phyloP scores from a whole-genome alignment of 2,329 filamentous ascomycete species.

The Pyricularia grisea region DNA sequence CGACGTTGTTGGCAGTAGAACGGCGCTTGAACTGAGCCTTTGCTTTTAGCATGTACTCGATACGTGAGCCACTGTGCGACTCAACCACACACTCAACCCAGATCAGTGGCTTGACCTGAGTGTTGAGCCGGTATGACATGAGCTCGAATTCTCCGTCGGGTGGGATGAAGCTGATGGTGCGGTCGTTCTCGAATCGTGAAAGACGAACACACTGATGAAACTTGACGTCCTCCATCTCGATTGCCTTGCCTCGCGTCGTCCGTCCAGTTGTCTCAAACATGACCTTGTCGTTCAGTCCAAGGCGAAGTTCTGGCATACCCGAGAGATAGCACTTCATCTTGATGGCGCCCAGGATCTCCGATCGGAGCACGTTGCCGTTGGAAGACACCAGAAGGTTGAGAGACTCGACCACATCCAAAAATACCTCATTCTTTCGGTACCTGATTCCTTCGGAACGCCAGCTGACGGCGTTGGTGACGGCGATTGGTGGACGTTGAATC shows the following conservation, averaged over 20 bases:
- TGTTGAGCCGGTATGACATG: slow-evolving; percentile 98
- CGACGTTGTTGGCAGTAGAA: slow-evolving; percentile 96
- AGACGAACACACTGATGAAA: slow-evolving; percentile 97
- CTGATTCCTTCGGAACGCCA: slow-evolving; percentile 97
- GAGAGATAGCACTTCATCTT: slow-evolving; percentile 99
- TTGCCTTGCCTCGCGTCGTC: slow-evolving; percentile 88
- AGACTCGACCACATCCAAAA: slow-evolving; percentile 93
- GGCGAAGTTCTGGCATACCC: slow-evolving; percentile 90
- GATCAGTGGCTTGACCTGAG: slow-evolving; percentile 94
- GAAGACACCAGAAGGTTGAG: slow-evolving; percentile 91
- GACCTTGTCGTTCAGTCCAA: slow-evolving; percentile 96
- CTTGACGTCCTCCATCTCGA: slow-evolving; percentile 99
- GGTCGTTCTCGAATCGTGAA: slow-evolving; percentile 94
- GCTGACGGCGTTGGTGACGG: slow-evolving; percentile 94
- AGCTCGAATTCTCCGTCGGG: slow-evolving; percentile 98
- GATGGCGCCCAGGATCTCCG: slow-evolving; percentile 91
- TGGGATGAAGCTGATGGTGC: slow-evolving; percentile 97
- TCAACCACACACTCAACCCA: slow-evolving; percentile 99
- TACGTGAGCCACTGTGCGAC: slow-evolving; percentile 86
- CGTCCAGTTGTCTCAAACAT: slow-evolving; percentile 99
- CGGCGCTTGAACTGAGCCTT: slow-evolving; percentile 96
- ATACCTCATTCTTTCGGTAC: slow-evolving; percentile 99
- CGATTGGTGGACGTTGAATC: slow-evolving; percentile 90
- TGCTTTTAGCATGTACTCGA: slow-evolving; percentile 99
- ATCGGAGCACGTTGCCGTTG: slow-evolving; percentile 89